phyloP scores from a whole-genome alignment of 108 stramenopile species.

The Heterococcus sp. region DNA sequence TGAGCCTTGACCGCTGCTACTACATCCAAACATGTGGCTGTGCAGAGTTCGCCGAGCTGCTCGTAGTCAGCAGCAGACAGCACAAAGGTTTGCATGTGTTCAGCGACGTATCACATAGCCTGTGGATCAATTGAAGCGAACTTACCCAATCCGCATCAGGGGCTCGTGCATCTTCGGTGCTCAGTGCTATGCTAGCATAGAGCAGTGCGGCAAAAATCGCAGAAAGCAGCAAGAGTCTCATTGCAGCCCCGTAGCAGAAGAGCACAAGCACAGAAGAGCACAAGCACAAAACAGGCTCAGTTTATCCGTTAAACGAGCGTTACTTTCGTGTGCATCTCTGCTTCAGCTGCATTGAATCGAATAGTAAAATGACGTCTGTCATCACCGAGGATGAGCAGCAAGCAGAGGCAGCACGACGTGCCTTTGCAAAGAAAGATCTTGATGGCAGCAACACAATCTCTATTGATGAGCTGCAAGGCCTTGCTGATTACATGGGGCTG shows the following conservation, averaged over 20 bases:
- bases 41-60: background rate
- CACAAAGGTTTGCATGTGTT: too few relatives aligned
- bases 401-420: background rate
- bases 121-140: background rate
- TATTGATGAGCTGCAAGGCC: slow-evolving; percentile 34
- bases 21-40: background rate
- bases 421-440: slow-evolving; percentile 9
- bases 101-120: background rate
- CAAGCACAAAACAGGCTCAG: background rate
- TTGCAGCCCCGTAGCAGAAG: too few relatives aligned
- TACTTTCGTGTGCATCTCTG: too few relatives aligned
- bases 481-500: slow-evolving; percentile 22
- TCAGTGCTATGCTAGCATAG: too few relatives aligned
- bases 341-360: background rate
- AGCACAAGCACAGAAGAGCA: background rate
- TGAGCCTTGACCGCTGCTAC: background rate
- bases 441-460: slow-evolving; percentile 31
- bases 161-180: too few relatives aligned
- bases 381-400: background rate
- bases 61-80: background rate
- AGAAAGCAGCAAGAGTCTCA: too few relatives aligned
- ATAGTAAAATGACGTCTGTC: background rate
- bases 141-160: background rate
- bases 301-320: too few relatives aligned
- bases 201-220: too few relatives aligned